Percentiles rank a stretch among this genome's conserved stretches.
Evolutionary conservation across 1,139 yeast species (phyloP).

Genomic region (Candida buenavistaensis): DNA sequence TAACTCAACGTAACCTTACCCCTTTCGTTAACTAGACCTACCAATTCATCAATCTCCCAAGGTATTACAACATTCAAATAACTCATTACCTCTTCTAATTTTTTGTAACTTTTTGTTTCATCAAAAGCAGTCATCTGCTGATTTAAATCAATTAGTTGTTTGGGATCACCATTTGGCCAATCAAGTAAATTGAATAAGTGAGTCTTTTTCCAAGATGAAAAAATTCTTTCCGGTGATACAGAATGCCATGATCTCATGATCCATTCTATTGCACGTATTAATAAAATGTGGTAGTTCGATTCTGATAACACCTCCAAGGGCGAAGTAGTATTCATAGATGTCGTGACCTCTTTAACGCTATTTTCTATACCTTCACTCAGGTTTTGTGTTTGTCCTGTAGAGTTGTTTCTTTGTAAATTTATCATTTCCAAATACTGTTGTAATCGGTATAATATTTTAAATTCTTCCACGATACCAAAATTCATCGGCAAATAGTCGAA

Average conservation of each 20-base stretch:
- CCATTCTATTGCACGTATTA: constrained; percentile 59
- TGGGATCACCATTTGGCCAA: constrained; percentile 22
- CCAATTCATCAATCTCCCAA: constrained; percentile 58
- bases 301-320: constrained; percentile 33
- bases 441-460: constrained; percentile 56
- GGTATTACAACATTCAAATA: constrained; percentile 50
- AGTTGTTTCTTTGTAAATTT: constrained; percentile 34
- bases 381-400: constrained; percentile 3
- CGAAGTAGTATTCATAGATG: constrained; percentile 7
- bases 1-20: constrained; percentile 55
- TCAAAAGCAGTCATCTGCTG: constrained; percentile 17
- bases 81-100: constrained; percentile 43
- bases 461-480: constrained; percentile 65
- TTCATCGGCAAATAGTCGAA: constrained; percentile 61
- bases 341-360: neutral
- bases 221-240: constrained; percentile 45
- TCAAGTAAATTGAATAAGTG: constrained; percentile 20
- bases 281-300: constrained; percentile 44
- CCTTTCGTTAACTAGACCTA: constrained; percentile 59
- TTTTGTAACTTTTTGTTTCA: constrained; percentile 28
- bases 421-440: constrained; percentile 59
- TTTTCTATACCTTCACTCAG: constrained; percentile 4
- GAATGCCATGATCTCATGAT: constrained; percentile 58
- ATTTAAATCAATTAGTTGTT: constrained; percentile 7
- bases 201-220: constrained; percentile 53